Base-by-base conservation (phyloP, 2,329 filamentous ascomycete genomes). In the Cordyceps sp. region DNA sequence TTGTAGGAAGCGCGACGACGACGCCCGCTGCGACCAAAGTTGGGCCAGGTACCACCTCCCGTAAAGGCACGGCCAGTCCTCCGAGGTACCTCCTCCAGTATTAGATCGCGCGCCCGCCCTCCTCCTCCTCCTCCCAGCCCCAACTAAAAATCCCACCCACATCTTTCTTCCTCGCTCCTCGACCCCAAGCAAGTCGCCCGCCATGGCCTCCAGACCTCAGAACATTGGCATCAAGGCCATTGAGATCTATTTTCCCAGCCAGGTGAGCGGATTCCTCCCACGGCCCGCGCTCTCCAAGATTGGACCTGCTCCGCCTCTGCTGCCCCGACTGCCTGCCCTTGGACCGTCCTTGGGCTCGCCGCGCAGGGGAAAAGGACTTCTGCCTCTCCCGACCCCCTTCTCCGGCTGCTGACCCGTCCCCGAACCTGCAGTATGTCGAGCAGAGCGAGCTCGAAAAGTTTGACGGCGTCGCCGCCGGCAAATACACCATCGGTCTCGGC, bases 151-250 rank as follows among this genome's bases (percentile, higher is more conserved):
- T 25, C 18, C 26, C 9, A 8, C 25, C n/a, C 6, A 8, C 10
- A 18, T 18, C 26, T 4, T 17, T 16, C 10, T 3, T 10, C 15
- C 3, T 14, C 4, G 7, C 12, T 24, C 12, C 5, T 12, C 14
- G 5, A 10, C 4, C 14, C 10, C 26, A 17, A 8, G 5, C 4
- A n/a, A n/a, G 10, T 16, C 7, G 10, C 26, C 13, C 26, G 13
- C 15, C 18, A 32, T 85, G 79, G 69, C 78, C 52, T 55, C 75
- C 45, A 77, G 79, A 60, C 79, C 82, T 42, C 74, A 85, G 59
- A 88, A 88, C 62, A 78, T 90, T 58, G 82, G 82, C 69, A 85
- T 90, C 55, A 88, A 90, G 66, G 82, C 80, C 78, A 82, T 90
- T 58, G 82, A 90, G 57, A 73, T 90, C 53, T 90, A 90, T 59